Base-by-base conservation (phyloP, 1,139 yeast genomes). In the Kluyveromyces sp. region DNA sequence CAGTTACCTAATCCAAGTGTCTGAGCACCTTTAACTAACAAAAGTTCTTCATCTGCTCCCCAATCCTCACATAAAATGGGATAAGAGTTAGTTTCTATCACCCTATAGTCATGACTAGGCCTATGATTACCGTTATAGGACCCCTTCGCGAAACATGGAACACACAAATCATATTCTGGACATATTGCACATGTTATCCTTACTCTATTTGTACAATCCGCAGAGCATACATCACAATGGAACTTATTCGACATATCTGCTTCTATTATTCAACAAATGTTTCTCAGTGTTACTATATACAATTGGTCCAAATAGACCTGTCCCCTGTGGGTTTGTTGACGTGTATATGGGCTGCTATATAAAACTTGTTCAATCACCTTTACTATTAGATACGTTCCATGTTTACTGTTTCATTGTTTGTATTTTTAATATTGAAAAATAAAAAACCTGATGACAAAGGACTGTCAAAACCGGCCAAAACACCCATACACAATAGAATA, bases 41-140 rank as follows among this genome's bases (percentile, higher is more conserved):
- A 70, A 50, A 90, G 64, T 64, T 92, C 99, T 65, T 92, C 99
- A 66, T 92, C 98, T 0, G 98, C 98, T 32, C 98, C 98, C 99
- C 99, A 92, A 43, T 84, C 92, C 48, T 77, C 78, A 46, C 81
- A 86, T 56, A 92, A 83, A 26, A 94, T 86, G 0, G 99, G 98
- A 61, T 88, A 92, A 4, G 96, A 86, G 61, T 90, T 92, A 57
- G 94, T 96, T 65, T 92, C 98, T 38, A 92, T 83, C 28, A 92
- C 86, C 60, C 81, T 77, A 65, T 92, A 92, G 63, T 87, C 95
- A 64, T 92, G 99, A 78, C 82, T 87, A 29, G 98, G 97, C 65
- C 88, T 81, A 68, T 92, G 99, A 53, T 79, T 83, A 1, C 89
- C 94, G 3, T 94, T 78, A 31, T 79, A 71, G 25, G 78, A 72